These are phyloP conservation scores for Coemansia furcata DNA, from an alignment of 192 early-diverging fungal genomes.

Conservation along the genomic window DNA sequence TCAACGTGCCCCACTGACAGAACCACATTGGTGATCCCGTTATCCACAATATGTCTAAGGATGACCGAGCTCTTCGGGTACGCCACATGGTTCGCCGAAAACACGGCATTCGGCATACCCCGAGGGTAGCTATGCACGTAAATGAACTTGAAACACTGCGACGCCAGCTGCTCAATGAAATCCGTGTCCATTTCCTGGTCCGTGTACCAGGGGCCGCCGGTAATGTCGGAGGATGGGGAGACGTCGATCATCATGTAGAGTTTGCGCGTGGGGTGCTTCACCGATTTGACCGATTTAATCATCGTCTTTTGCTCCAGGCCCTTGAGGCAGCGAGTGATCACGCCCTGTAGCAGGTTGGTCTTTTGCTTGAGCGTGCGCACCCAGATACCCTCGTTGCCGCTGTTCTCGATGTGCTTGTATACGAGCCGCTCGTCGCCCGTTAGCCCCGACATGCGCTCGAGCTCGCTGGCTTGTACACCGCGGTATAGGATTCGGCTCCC, in stretches of 20 bases:
- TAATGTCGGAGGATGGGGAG: constrained; percentile 80
- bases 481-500: constrained; percentile 25
- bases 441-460: constrained; percentile 55
- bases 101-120: constrained; percentile 57
- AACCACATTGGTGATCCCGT: constrained; percentile 67
- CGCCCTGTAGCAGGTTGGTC: constrained; percentile 71
- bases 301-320: constrained; percentile 73
- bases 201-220: constrained; percentile 91
- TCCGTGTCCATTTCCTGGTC: constrained; percentile 89
- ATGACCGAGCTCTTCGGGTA: constrained; percentile 75
- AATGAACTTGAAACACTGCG: constrained; percentile 74
- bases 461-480: constrained; percentile 20
- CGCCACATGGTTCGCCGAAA: constrained; percentile 59
- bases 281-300: constrained; percentile 85
- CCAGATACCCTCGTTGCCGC: constrained; percentile 82
- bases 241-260: constrained; percentile 87
- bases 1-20: constrained; percentile 73
- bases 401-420: constrained; percentile 78
- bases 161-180: constrained; percentile 80
- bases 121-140: constrained; percentile 50
- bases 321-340: constrained; percentile 77
- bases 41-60: constrained; percentile 67
- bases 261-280: constrained; percentile 88
- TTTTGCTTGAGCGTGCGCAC: constrained; percentile 75
- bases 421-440: constrained; percentile 73